Evolutionary conservation across 345 rosid species (phyloP), one percentile per base, ranked within the genome.

Genomic region (Populus euphratica): DNA sequence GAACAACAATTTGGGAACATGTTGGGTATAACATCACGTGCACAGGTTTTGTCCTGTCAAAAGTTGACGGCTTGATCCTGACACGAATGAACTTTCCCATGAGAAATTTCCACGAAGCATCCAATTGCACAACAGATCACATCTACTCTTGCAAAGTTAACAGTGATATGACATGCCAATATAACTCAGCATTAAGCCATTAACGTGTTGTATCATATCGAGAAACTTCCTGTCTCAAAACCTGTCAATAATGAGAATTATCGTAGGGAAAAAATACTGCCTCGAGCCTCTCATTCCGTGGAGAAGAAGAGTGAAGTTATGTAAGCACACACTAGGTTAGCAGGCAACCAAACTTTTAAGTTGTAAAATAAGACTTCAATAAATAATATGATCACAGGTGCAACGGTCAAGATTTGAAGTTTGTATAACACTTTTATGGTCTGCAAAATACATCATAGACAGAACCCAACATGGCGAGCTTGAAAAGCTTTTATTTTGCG

Each of bases 401-500:
- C 29, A 69, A 52, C 25, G 38, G 59, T 61, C 77, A 54, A 38
- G 73, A 73, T 43, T 35, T 63, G 29, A 50, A 72, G 67, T 76
- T 75, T 59, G 65, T 66, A 69, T 39, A 66, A 49, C 31, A 43
- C 73, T 76, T 73, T 54, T 5, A 59, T 43, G 52, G 75, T 80
- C 75, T 65, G 56, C 76, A 63, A 76, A 76, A 71, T 67, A 76
- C 65, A 81, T 5, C 68, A 79, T 52, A 38, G 74, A 81, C 63
- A 62, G 73, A 75, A 73, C 31, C 54, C 69, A 73, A 75, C 54
- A 75, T 25, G 68, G 43, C 27, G 38, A 73, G 77, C 79, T 81
- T 72, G 66, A 72, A 50, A 52, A 73, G 56, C 79, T 76, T 82
- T 85, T 86, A 77, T 78, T 73, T 65, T 74, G 77, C 67, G 69